phyloP scores from a whole-genome alignment of 1,139 yeast genomes.

The Citeromyces hawaiiensis region DNA sequence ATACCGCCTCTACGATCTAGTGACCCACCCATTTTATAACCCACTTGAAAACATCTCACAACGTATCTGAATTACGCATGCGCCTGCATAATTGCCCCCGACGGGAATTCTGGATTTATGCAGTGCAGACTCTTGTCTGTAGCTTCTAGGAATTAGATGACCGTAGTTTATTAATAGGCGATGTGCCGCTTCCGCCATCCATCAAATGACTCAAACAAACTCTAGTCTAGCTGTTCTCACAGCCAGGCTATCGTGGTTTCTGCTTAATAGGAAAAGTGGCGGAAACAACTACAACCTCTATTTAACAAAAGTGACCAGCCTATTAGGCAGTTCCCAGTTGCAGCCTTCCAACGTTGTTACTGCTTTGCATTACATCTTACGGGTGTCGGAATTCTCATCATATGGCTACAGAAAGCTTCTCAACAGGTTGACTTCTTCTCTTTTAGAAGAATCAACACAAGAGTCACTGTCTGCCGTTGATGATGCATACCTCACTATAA shows the following conservation, averaged over 20 bases:
- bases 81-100: neutral
- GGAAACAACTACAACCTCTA: neutral
- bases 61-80: neutral
- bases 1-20: no score
- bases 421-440: neutral
- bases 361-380: slow-evolving; percentile 2
- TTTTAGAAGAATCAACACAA: neutral
- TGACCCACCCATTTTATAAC: no score
- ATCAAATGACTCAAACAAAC: neutral
- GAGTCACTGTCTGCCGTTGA: neutral
- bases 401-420: neutral
- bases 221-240: neutral
- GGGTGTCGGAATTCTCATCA: neutral
- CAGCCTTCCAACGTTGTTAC: slow-evolving; percentile 2
- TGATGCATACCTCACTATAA: slow-evolving; percentile 4
- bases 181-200: neutral
- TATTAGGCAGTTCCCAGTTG: slow-evolving; percentile 2
- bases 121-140: neutral
- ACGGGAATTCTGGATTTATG: neutral
- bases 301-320: neutral
- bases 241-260: neutral
- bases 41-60: neutral
- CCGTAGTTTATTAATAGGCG: slow-evolving; percentile 1
- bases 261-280: neutral
- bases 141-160: neutral